phyloP scores from a whole-genome alignment of 2,329 filamentous ascomycete genomes.

The Fusarium sarcochroum region DNA sequence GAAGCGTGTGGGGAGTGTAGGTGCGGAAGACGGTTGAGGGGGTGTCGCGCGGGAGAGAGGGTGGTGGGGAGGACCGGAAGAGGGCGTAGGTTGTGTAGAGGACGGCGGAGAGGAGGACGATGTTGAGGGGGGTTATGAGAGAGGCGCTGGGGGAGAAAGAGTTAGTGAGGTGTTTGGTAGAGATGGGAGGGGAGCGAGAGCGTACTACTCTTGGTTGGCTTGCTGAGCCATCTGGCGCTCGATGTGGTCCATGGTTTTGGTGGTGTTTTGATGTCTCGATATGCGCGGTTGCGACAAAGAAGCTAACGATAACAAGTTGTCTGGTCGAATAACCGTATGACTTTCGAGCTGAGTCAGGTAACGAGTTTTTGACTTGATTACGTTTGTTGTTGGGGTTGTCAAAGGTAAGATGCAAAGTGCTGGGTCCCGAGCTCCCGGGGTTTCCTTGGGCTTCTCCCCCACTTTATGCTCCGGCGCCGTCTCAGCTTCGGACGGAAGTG shows the following conservation, averaged over 20 bases:
- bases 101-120: conserved; percentile 69
- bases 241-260: conserved; percentile 67
- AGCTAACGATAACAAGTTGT: background rate
- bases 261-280: background rate
- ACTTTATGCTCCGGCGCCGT: conserved; percentile 30
- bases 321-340: background rate
- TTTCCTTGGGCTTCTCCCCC: conserved; percentile 37
- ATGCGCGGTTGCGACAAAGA: background rate
- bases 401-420: conserved; percentile 5
- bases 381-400: conserved; percentile 5
- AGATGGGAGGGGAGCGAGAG: background rate
- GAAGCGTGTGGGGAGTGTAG: conserved; percentile 84
- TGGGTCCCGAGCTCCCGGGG: conserved; percentile 29
- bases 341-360: background rate
- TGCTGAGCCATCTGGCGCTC: conserved; percentile 69
- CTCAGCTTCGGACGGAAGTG: conserved; percentile 34
- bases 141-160: conserved; percentile 52
- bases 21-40: conserved; percentile 74
- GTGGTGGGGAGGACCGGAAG: conserved; percentile 63
- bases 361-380: no score
- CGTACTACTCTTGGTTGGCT: conserved; percentile 62
- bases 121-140: conserved; percentile 73
- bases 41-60: conserved; percentile 65
- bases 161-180: conserved; percentile 1
- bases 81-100: conserved; percentile 71